A percentile compares a stretch with the other conserved stretches of the same genome.
Evolutionary conservation across 1,139 yeast genomes (phyloP).

Genomic region (Hemisphaericaspora xylofermentans): DNA sequence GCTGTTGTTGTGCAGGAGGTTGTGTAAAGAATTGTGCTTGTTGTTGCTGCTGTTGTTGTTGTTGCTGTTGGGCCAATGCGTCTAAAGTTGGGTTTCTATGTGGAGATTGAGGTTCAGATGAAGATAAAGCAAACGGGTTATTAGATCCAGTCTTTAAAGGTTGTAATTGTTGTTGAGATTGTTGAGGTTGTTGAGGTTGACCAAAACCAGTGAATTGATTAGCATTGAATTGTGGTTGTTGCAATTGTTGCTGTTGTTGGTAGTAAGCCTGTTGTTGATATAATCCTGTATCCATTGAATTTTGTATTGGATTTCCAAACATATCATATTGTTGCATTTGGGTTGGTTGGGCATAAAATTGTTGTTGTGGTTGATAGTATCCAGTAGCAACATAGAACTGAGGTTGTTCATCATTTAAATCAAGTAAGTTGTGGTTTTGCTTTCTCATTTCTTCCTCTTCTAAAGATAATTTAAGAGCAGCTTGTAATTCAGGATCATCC

Average conservation of each 20-base stretch:
- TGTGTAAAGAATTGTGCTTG: conserved; percentile 25
- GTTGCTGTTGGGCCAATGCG: conserved; percentile 27
- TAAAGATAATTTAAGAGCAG: conserved; percentile 78
- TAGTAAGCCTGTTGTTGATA: conserved; percentile 27
- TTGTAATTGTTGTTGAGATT: conserved; percentile 41
- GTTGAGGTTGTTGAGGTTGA: conserved; percentile 33
- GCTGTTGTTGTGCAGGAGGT: conserved; percentile 28
- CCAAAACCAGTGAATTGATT: conserved; percentile 36
- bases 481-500: conserved; percentile 70
- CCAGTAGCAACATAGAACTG: conserved; percentile 34
- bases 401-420: conserved; percentile 47
- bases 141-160: conserved; percentile 81
- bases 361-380: conserved; percentile 39
- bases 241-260: conserved; percentile 41
- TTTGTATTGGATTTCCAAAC: conserved; percentile 76
- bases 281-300: conserved; percentile 54
- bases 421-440: conserved; percentile 54
- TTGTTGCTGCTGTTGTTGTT: conserved; percentile 6
- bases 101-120: conserved; percentile 13
- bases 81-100: conserved; percentile 23
- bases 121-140: conserved; percentile 78
- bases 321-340: conserved; percentile 53
- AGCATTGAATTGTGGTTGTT: conserved; percentile 30
- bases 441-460: conserved; percentile 84
- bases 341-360: conserved; percentile 23